Base-by-base conservation (phyloP, 306 rosid genomes). In the Castanea sativa region DNA sequence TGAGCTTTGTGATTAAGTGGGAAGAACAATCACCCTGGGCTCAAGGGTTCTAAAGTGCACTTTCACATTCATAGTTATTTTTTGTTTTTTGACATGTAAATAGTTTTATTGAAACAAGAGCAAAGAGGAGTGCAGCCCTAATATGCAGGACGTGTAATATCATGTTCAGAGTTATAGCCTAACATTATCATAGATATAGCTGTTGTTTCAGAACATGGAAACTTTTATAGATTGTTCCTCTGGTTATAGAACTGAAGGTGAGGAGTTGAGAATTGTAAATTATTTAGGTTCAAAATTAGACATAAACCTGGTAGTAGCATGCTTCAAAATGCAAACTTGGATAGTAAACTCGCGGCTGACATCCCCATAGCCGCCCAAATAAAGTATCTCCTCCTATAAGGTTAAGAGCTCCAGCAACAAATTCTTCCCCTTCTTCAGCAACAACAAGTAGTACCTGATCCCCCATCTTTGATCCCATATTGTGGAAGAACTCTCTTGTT, bases 301-400 rank as follows among this genome's bases (percentile, higher is more conserved):
- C 38, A 27, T 19, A 64, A 30, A 94, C 99, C 99, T 94, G 99
- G 86, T 94, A 94, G 81, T 94, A 94, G 76, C 99, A 94, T 63
- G 99, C 94, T 89, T 94, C 99, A 86, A 94, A 94, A 87, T 94
- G 99, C 83, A 92, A 80, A 83, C 96, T 83, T 68, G 97, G 99
- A 79, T 90, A 94, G 85, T 91, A 88, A 69, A 86, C 76, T 61
- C 63, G 81, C n/a, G 94, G 91, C 29, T 71, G 89, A 79, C 99
- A 91, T 23, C 99, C 99, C 99, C 97, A 94, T 59, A 94, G 88
- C 69, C 97, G 97, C 76, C 99, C 99, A 77, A 65, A 94, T 88
- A 94, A 80, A 16, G 97, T 86, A 86, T 94, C 99, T 76, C 98
- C 98, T 77, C 99, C 99, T 2, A 94, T 87, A 68, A 94, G 93